phyloP scores from a whole-genome alignment of 306 rosid species.

The Ammopiptanthus mongolicus region DNA sequence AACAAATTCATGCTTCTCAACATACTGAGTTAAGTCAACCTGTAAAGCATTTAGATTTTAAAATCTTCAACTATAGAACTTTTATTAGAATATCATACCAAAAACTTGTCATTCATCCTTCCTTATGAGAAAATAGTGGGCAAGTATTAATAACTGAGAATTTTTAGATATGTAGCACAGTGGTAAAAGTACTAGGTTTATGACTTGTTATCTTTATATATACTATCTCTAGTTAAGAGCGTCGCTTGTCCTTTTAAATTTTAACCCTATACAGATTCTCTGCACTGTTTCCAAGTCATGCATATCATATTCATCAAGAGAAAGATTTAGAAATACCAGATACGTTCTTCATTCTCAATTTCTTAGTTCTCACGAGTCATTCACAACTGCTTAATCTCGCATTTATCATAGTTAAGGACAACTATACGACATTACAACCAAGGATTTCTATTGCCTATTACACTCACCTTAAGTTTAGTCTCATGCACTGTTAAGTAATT shows the following conservation, averaged over 20 bases:
- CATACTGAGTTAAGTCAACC: constrained; percentile 86
- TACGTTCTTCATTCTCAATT: background rate
- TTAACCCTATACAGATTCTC: background rate
- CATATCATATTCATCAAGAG: background rate
- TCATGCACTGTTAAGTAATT: constrained; percentile 77
- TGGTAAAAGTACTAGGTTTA: background rate
- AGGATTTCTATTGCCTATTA: background rate
- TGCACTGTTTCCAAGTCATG: background rate
- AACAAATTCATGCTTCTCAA: constrained; percentile 83
- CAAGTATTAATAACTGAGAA: constrained; percentile 1
- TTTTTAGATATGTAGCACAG: background rate
- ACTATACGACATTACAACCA: background rate
- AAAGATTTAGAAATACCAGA: background rate
- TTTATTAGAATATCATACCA: background rate
- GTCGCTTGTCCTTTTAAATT: background rate
- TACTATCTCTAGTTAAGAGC: background rate
- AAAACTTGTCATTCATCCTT: background rate
- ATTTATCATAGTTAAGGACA: background rate
- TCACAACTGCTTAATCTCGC: background rate
- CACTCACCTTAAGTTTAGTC: constrained; percentile 78
- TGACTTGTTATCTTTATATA: background rate
- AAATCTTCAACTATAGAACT: constrained; percentile 10
- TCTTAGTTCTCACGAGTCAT: background rate
- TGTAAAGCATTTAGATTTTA: constrained; percentile 31
- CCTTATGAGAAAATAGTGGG: background rate